Evolutionary conservation across 2,329 filamentous ascomycete species (phyloP), one percentile per base, ranked within the genome.

Genomic region (Metarhizium humberi): DNA sequence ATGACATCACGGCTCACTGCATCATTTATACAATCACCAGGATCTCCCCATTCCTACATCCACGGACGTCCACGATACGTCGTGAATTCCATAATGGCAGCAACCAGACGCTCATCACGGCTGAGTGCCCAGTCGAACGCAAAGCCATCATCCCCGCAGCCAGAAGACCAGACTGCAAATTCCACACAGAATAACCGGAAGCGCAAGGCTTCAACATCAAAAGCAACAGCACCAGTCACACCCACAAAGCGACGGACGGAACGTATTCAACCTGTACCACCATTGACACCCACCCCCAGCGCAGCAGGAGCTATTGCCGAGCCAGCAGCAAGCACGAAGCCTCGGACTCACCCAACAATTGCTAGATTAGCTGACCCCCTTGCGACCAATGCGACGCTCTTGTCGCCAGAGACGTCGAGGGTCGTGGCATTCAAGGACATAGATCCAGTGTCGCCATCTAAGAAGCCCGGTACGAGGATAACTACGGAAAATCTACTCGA

Each of bases 401-500:
- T 88, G n/a, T 89, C 87, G 0, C 86, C 87, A 2, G 80, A 85
- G 64, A 85, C 86, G 3, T 87, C 84, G 3, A 78, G 82, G 48
- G 66, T 89, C 7, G 72, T 87, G 29, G 75, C 78, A 11, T 75
- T 73, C n/a, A 74, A 76, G 48, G 45, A 74, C 64, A 58, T 78
- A 64, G 69, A 68, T 67, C 73, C 60, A 40, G 72, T 65, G 62
- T 81, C 69, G 60, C 79, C 70, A 63, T 77, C 71, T 60, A 81
- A 73, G 63, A 64, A 56, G 59, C 60, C 61, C 4, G 58, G 59
- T 8, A 54, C 42, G 6, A 62, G 54, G 16, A 78, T 79, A 1
- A 88, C 87, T n/a, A 88, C 86, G 5, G 81, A 80, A 18, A 88
- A 80, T 52, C 71, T 96, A 16, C 78, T 97, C 2, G 78, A 88